These are phyloP conservation scores for Rostrohypoxylon terebratum DNA, from an alignment of 495 filamentous ascomycete species.

Conservation along the genomic window DNA sequence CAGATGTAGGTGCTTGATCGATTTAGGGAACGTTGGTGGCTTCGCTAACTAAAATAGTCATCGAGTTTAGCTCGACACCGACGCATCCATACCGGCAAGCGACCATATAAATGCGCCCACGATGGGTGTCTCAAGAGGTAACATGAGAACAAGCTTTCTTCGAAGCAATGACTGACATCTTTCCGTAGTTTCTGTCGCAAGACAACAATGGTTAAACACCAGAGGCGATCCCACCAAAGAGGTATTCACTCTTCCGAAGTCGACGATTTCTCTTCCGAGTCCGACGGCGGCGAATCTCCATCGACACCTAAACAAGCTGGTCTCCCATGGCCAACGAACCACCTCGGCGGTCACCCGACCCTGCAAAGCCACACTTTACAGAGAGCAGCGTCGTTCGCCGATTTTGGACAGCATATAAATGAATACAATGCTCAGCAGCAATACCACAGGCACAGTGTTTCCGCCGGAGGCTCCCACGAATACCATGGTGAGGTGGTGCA, in stretches of 20 bases:
- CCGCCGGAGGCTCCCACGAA: constrained; percentile 52
- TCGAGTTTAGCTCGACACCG: constrained; percentile 89
- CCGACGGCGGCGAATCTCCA: constrained; percentile 62
- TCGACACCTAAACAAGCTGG: constrained; percentile 59
- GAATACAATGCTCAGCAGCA: constrained; percentile 55
- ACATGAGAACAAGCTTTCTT: constrained; percentile 31
- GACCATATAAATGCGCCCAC: constrained; percentile 84
- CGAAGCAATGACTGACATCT: constrained; percentile 31
- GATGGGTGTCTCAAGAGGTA: constrained; percentile 86
- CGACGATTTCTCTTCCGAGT: constrained; percentile 68
- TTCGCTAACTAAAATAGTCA: constrained; percentile 70
- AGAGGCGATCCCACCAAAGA: constrained; percentile 74
- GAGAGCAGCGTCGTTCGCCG: constrained; percentile 57
- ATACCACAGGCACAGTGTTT: constrained; percentile 61
- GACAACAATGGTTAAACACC: constrained; percentile 88
- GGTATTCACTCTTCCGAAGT: constrained; percentile 65
- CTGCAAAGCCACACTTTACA: constrained; percentile 51
- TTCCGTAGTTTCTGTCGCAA: constrained; percentile 82
- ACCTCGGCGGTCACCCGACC: constrained; percentile 39
- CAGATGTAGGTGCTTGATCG: constrained; percentile 71
- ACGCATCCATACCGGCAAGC: constrained; percentile 86
- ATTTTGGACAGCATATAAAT: constrained; percentile 59
- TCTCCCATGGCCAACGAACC: constrained; percentile 54
- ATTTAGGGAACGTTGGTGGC: constrained; percentile 8
- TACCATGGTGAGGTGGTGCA: constrained; percentile 53